Evolutionary conservation across 148 eudicot species (phyloP), one percentile per base, ranked within the genome.

Genomic region (Fagopyrum esculentum): DNA sequence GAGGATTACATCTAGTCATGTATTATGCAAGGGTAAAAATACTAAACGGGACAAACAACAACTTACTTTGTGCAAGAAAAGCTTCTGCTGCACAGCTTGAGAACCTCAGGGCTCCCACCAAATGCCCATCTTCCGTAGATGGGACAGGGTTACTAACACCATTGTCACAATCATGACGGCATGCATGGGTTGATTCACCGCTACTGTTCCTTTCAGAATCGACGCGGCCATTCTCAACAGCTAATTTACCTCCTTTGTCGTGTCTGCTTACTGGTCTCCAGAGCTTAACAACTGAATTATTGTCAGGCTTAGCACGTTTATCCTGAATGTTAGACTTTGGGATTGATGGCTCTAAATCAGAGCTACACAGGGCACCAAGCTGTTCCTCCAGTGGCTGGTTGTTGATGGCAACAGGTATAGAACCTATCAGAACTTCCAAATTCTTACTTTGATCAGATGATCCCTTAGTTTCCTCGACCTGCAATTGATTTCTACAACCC

Each of bases 21-120:
- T 66, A 43, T 66, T 30, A 40, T 64, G 63, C 59, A 54, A 54
- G 59, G 26, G 59, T 54, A 54, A 15, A 54, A 15, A 6, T 6
- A 46, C 15, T 22, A 48, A 30, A 13, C 17, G 40, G 29, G 68
- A 7, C 55, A 72, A 72, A 22, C 6, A 47, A 74, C 61, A 77
- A 56, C 96, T 26, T 89, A 94, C 97, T 87, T 78, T 85, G 88
- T 17, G 88, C 78, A 60, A 90, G 96, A 84, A 91, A 89, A 81
- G 91, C 96, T 80, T 85, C 85, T 51, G 91, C 96, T 66, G 79
- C 85, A 69, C 81, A 69, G 78, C 86, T 83, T 48, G 89, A 81
- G 75, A 89, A 81, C 35, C 54, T 72, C 63, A 75, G 61, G 77
- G 78, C 78, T 55, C 75, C 59, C 40, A 35, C 77, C 69, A 66